Evolutionary conservation across 345 rosid genomes (phyloP).

Genomic region (Murraya paniculata): DNA sequence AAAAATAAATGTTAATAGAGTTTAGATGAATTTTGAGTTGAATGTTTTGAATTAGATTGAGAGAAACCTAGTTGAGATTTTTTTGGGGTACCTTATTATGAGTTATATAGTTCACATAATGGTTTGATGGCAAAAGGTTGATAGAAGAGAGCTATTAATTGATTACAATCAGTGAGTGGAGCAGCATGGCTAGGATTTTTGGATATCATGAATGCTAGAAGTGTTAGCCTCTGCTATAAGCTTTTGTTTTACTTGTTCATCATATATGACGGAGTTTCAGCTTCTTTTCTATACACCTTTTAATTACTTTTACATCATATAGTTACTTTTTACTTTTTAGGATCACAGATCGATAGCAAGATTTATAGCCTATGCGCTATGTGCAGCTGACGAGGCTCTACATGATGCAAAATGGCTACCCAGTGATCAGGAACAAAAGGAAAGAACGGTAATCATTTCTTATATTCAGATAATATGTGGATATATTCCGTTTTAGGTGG

Average conservation of each 20-base stretch:
- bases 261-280: neutral
- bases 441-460: slow-evolving; percentile 56
- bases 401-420: slow-evolving; percentile 86
- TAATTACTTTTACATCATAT: neutral
- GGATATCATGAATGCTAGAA: neutral
- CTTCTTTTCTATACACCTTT: neutral
- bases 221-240: neutral
- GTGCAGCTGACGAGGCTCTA: slow-evolving; percentile 92
- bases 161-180: neutral
- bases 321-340: slow-evolving; percentile 24
- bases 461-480: neutral
- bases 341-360: slow-evolving; percentile 72
- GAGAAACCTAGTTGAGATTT: neutral
- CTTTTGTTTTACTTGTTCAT: neutral
- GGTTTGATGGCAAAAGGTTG: neutral
- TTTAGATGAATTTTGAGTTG: neutral
- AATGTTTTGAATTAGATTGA: neutral
- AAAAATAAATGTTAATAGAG: too few species aligned
- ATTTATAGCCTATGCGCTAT: slow-evolving; percentile 84
- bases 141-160: neutral
- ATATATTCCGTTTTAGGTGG: neutral
- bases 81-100: neutral
- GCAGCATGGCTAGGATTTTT: neutral
- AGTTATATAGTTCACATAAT: neutral
- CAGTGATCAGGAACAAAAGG: slow-evolving; percentile 63